Conservation (phyloP, 352 stramenopile genomes). For the Phytophthora rubi region DNA sequence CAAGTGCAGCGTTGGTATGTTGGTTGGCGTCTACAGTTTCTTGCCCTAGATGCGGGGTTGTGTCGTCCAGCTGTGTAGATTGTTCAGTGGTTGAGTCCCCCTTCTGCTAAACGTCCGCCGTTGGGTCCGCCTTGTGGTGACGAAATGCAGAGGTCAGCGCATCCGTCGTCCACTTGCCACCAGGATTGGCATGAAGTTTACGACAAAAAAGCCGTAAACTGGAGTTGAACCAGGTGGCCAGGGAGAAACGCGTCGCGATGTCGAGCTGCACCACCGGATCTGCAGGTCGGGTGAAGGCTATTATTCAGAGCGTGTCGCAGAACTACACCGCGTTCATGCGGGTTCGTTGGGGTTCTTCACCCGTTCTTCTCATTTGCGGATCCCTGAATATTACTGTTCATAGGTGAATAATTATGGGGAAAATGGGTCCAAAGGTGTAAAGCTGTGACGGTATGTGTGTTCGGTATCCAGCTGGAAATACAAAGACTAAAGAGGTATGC, state of each 20-base stretch:
- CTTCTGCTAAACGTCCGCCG: not conserved
- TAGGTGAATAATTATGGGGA: too few species aligned
- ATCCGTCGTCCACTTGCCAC: slow-evolving; percentile 5
- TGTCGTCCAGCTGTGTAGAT: not conserved
- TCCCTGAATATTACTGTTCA: too few species aligned
- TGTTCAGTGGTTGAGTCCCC: not conserved
- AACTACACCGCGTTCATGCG: not conserved
- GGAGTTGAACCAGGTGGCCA: slow-evolving; percentile 16
- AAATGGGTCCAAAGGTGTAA: too few species aligned
- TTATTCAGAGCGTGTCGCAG: slow-evolving; percentile 1
- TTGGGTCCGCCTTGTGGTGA: not conserved
- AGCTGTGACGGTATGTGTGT: too few species aligned
- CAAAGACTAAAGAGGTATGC: too few species aligned
- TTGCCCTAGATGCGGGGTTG: not conserved
- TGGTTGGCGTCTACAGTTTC: not conserved
- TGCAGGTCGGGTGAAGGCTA: not conserved
- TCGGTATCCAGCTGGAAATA: too few species aligned
- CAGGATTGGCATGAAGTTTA: not conserved
- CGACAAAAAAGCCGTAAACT: slow-evolving; percentile 1
- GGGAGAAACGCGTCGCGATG: slow-evolving; percentile 7
- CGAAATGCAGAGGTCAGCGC: not conserved
- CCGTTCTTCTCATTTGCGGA: not conserved
- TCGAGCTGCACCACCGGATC: slow-evolving; percentile 1
- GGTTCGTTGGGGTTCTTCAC: not conserved
- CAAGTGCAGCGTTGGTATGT: not conserved